These are phyloP conservation scores for Carallia pectinifolia DNA, from an alignment of 345 rosid genomes.

Conservation along the genomic window DNA sequence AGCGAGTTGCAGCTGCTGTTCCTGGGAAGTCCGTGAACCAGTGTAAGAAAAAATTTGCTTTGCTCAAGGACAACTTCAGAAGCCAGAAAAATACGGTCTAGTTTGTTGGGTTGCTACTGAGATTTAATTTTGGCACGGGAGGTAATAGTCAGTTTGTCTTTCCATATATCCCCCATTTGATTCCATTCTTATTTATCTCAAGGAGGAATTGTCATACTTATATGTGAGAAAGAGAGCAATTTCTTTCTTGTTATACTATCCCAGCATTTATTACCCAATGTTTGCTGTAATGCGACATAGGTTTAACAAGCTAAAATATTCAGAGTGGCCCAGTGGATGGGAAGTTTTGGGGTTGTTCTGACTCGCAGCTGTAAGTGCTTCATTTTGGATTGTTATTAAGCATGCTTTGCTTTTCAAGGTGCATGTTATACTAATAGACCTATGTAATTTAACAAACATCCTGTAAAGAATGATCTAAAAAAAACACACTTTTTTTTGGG, in stretches of 20 bases:
- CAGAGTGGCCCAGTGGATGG: slow-evolving; percentile 7
- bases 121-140: neutral
- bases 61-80: slow-evolving; percentile 77
- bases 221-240: neutral
- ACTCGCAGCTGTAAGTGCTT: neutral
- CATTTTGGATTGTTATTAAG: neutral
- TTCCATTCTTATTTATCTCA: neutral
- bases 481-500: too few species aligned
- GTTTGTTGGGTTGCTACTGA: slow-evolving; percentile 7
- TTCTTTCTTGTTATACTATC: neutral
- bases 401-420: too few species aligned
- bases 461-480: too few species aligned
- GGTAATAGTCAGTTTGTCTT: neutral
- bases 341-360: slow-evolving; percentile 5
- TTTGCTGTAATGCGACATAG: neutral
- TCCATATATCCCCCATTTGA: neutral
- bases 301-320: neutral
- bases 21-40: slow-evolving; percentile 90
- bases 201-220: neutral
- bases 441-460: too few species aligned
- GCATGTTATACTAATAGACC: too few species aligned
- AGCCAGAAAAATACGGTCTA: slow-evolving; percentile 61
- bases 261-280: neutral
- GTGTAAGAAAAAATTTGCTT: slow-evolving; percentile 89
- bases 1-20: slow-evolving; percentile 94